A percentile compares a stretch with the other conserved stretches of the same genome.
Conservation (phyloP, 306 rosid genomes). For the Gillenia trifoliata region DNA sequence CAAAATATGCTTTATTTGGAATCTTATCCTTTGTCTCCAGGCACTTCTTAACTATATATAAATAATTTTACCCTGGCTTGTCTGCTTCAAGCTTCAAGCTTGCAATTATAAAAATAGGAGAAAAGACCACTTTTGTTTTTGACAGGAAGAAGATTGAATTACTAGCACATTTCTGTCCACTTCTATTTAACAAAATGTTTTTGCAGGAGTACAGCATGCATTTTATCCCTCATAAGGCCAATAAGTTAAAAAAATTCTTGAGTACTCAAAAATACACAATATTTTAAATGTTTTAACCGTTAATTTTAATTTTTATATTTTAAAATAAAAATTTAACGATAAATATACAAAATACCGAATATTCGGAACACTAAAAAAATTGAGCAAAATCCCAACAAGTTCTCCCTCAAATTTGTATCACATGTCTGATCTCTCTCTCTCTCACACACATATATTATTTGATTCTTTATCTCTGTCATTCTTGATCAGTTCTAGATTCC, state of each 20-base stretch:
- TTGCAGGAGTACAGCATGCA: slow-evolving; percentile 34
- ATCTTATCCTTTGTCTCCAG: slow-evolving; percentile 42
- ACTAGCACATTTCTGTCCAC: slow-evolving; percentile 40
- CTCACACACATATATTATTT: slow-evolving; percentile 3
- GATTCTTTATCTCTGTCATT: slow-evolving; percentile 27
- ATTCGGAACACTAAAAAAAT: too few species aligned
- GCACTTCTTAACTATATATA: background rate
- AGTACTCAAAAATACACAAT: too few species aligned
- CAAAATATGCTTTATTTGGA: slow-evolving; percentile 63
- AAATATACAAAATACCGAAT: too few species aligned
- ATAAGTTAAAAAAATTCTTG: too few species aligned
- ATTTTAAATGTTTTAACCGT: too few species aligned
- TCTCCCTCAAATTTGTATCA: slow-evolving; percentile 11
- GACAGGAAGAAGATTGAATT: background rate
- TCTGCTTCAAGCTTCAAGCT: background rate
- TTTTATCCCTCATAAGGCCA: slow-evolving; percentile 27
- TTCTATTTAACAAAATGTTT: slow-evolving; percentile 23
- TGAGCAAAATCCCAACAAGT: too few species aligned
- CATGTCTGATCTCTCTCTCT: slow-evolving; percentile 2
- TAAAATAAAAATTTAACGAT: too few species aligned
- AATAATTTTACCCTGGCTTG: background rate
- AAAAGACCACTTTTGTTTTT: background rate
- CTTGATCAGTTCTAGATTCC: slow-evolving; percentile 1
- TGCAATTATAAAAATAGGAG: background rate
- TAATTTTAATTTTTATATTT: too few species aligned